A percentile compares a stretch with the other conserved stretches of the same genome.
Evolutionary conservation across 2,329 filamentous ascomycete genomes (phyloP).

Genomic region (Sphaerostilbella broomeana): DNA sequence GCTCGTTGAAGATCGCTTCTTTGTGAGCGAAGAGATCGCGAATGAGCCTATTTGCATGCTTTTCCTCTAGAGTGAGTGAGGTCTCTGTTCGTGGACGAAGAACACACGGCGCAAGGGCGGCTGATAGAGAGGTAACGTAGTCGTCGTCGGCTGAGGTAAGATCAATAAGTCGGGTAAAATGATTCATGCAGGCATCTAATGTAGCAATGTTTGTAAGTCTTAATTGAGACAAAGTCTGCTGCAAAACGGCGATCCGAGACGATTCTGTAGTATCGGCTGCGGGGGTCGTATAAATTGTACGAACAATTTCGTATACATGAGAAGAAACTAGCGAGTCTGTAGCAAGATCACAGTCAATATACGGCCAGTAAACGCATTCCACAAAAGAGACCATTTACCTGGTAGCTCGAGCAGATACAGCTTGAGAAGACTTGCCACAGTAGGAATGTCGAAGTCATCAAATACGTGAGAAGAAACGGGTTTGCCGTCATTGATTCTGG

Average conservation of each 20-base stretch:
- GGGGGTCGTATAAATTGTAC: constrained; percentile 88
- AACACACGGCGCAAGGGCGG: constrained; percentile 73
- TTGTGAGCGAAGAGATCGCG: constrained; percentile 92
- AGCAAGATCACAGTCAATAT: not conserved
- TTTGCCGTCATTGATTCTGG: constrained; percentile 81
- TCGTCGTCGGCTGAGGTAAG: constrained; percentile 90
- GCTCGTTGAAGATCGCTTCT: constrained; percentile 87
- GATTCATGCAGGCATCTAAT: constrained; percentile 95
- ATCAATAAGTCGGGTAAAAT: constrained; percentile 94
- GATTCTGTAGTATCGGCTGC: constrained; percentile 69
- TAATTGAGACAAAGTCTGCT: constrained; percentile 91
- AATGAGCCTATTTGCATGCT: constrained; percentile 82
- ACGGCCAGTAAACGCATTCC: not conserved
- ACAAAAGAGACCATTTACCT: constrained; percentile 48
- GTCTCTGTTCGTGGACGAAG: constrained; percentile 82
- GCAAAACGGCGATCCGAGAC: constrained; percentile 80
- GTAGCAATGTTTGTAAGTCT: constrained; percentile 96
- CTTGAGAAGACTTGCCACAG: constrained; percentile 87
- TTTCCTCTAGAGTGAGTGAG: constrained; percentile 90
- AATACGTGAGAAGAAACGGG: constrained; percentile 68
- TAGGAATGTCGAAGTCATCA: constrained; percentile 85
- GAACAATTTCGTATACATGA: constrained; percentile 97
- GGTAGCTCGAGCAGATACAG: constrained; percentile 92
- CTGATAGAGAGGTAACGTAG: constrained; percentile 70
- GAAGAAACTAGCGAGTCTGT: constrained; percentile 95